phyloP scores from a whole-genome alignment of 805 yeast genomes.

The Komagataella ulmi region DNA sequence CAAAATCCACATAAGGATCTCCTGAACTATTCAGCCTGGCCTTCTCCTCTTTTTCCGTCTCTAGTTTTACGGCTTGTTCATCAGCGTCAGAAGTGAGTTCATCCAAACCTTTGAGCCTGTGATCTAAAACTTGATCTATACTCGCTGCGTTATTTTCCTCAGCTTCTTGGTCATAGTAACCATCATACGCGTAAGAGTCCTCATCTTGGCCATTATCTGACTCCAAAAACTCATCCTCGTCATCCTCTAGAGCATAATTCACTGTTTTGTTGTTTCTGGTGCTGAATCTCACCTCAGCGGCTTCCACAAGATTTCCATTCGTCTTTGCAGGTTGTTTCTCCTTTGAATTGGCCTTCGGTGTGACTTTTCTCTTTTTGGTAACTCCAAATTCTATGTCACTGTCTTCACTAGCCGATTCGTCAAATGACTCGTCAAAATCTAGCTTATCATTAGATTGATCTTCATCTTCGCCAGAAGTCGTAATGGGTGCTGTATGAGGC shows the following conservation, averaged over 20 bases:
- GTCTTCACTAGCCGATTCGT: slow-evolving; percentile 15
- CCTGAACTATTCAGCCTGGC: slow-evolving; percentile 14
- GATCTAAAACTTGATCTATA: slow-evolving; percentile 36
- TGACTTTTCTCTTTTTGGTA: slow-evolving; percentile 13
- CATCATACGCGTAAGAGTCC: slow-evolving; percentile 10
- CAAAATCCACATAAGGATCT: slow-evolving; percentile 44
- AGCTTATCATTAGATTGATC: slow-evolving; percentile 15
- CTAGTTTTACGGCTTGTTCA: slow-evolving; percentile 17
- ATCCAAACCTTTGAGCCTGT: slow-evolving; percentile 18
- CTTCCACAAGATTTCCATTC: slow-evolving; percentile 8
- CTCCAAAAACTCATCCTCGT: slow-evolving; percentile 38
- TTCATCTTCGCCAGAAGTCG: slow-evolving; percentile 20
- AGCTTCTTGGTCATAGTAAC: slow-evolving; percentile 8
- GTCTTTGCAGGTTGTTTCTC: slow-evolving; percentile 5
- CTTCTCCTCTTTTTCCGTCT: slow-evolving; percentile 7
- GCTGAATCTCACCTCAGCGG: slow-evolving; percentile 59
- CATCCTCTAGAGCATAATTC: slow-evolving; percentile 65
- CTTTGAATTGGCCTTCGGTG: slow-evolving; percentile 21
- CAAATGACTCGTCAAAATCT: slow-evolving; percentile 16
- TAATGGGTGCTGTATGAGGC: slow-evolving; percentile 27
- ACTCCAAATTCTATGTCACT: slow-evolving; percentile 15
- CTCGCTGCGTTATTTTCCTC: not conserved
- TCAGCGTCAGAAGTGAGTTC: slow-evolving; percentile 9
- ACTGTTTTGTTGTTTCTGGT: slow-evolving; percentile 60
- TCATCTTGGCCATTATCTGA: slow-evolving; percentile 22